Conservation (phyloP, 1,284 basidiomycete species). For the Kalmanozyma brasiliensis region DNA sequence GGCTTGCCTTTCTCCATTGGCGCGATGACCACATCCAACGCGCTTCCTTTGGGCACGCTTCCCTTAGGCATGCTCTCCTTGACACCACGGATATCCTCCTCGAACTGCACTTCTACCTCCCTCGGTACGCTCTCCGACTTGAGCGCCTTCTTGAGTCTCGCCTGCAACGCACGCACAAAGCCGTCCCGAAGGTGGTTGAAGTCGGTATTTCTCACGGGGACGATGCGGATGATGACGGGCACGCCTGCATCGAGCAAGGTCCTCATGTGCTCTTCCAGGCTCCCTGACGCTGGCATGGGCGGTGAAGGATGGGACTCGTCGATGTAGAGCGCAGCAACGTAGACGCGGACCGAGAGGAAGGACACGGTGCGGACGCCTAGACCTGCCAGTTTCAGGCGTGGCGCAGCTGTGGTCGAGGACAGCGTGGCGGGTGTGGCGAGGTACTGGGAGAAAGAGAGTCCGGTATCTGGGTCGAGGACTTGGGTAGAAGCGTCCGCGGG, state of each 20-base stretch:
- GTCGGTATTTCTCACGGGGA: constrained; percentile 82
- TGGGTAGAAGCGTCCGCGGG: constrained; percentile 12
- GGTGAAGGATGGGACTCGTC: constrained; percentile 70
- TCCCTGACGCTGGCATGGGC: not conserved
- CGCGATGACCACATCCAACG: constrained; percentile 68
- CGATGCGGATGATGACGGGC: constrained; percentile 66
- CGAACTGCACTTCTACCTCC: constrained; percentile 55
- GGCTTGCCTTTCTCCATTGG: constrained; percentile 1
- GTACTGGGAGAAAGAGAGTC: constrained; percentile 38
- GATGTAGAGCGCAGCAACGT: constrained; percentile 86
- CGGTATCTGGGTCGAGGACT: constrained; percentile 32
- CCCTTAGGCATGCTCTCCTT: constrained; percentile 70
- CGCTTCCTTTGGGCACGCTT: constrained; percentile 70
- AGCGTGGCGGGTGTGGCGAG: constrained; percentile 24
- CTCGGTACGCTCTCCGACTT: constrained; percentile 20
- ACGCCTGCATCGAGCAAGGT: constrained; percentile 46
- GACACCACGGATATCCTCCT: constrained; percentile 67
- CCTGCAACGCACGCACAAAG: constrained; percentile 78
- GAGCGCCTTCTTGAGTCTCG: constrained; percentile 73
- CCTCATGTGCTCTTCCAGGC: constrained; percentile 37
- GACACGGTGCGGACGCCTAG: constrained; percentile 84
- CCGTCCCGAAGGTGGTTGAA: constrained; percentile 86
- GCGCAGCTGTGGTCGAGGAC: constrained; percentile 67
- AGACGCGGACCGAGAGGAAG: constrained; percentile 83
- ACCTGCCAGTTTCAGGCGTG: constrained; percentile 74